These are phyloP conservation scores for Erodium texanum DNA, from an alignment of 441 rosid species.

Conservation along the genomic window DNA sequence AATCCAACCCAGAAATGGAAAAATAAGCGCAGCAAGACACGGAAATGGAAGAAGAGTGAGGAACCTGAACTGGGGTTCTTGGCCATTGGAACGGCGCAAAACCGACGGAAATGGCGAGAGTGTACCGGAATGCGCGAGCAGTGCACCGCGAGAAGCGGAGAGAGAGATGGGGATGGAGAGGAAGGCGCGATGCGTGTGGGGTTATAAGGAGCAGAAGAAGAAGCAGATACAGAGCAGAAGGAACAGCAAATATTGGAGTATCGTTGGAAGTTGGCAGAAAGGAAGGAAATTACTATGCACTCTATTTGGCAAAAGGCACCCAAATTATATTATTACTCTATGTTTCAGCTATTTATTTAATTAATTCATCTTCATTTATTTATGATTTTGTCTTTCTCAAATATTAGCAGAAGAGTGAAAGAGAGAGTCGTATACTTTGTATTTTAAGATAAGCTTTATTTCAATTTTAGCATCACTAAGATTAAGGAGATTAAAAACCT, in stretches of 20 bases:
- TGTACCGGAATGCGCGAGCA: not conserved
- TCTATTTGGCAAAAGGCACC: too few species aligned
- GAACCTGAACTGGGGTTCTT: constrained; percentile 36
- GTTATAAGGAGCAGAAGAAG: not conserved
- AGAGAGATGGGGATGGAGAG: too few species aligned
- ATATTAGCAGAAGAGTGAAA: too few species aligned
- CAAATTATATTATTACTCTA: too few species aligned
- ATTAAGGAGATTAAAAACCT: too few species aligned
- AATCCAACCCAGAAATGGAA: constrained; percentile 17
- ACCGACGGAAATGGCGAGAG: not conserved
- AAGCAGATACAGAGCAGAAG: not conserved
- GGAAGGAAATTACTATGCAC: constrained; percentile 5
- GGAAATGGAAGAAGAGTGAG: constrained; percentile 11
- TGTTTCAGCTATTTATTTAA: too few species aligned
- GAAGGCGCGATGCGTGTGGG: too few species aligned
- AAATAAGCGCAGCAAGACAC: constrained; percentile 11
- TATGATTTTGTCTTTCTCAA: too few species aligned
- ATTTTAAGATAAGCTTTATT: too few species aligned
- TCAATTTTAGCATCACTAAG: too few species aligned
- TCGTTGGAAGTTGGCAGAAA: constrained; percentile 5
- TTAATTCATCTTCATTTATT: too few species aligned
- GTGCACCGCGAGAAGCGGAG: not conserved
- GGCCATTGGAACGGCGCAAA: constrained; percentile 30
- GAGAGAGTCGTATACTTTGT: too few species aligned
- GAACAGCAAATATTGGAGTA: not conserved